Conservation (phyloP, 106 monocot species). For the Agapanthus africanus region DNA sequence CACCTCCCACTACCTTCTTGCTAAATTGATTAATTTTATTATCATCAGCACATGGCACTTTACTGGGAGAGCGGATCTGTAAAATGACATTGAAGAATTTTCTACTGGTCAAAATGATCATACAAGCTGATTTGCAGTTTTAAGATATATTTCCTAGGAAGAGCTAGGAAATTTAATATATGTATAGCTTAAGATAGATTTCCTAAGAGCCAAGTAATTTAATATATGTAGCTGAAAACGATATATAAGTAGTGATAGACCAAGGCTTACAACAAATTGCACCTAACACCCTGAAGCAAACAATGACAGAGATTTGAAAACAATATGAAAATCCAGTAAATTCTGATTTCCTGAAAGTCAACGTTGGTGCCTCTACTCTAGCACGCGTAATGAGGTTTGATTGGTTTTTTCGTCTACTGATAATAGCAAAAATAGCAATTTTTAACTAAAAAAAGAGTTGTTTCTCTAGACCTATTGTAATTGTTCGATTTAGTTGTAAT, state of each 20-base stretch:
- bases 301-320: not conserved
- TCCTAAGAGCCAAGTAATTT: no score
- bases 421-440: not conserved
- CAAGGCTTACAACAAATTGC: not conserved
- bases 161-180: not conserved
- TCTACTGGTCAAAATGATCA: not conserved
- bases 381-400: not conserved
- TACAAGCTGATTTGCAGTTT: not conserved
- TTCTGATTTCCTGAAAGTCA: not conserved
- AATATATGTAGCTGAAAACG: no score
- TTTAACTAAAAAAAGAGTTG: not conserved
- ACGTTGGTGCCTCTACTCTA: not conserved
- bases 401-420: not conserved
- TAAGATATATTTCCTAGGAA: not conserved
- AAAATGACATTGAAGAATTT: not conserved
- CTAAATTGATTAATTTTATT: not conserved
- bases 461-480: not conserved
- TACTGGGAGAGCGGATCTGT: not conserved
- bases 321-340: not conserved
- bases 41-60: not conserved
- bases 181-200: no score
- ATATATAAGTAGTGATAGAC: not conserved
- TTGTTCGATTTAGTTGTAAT: not conserved
- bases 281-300: not conserved
- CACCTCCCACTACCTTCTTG: not conserved